Conservation (phyloP, 768 basidiomycete genomes). For the Jaapia argillacea region DNA sequence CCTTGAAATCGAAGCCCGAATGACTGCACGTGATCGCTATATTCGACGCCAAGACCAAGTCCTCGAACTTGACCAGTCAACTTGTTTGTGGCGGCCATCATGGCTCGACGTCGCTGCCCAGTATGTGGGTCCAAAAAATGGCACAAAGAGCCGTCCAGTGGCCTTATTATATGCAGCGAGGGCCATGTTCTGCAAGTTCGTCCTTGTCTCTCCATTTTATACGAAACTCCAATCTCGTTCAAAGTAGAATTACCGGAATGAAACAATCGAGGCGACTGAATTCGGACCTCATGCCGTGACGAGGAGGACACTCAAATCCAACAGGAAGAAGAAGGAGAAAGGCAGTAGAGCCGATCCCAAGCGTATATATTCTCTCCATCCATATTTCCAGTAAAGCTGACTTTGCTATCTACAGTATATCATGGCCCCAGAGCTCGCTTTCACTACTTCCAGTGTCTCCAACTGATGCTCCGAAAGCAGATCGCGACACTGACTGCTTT, state of each 20-base stretch:
- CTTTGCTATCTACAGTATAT: constrained; percentile 48
- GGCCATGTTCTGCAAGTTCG: constrained; percentile 83
- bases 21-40: too few species aligned
- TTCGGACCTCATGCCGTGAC: constrained; percentile 50
- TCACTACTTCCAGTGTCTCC: constrained; percentile 78
- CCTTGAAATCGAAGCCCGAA: too few species aligned
- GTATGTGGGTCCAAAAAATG: constrained; percentile 80
- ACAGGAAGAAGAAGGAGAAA: constrained; percentile 38
- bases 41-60: too few species aligned
- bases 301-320: constrained; percentile 57
- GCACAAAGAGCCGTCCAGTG: constrained; percentile 78
- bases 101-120: too few species aligned
- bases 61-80: too few species aligned
- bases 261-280: constrained; percentile 62
- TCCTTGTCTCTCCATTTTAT: background rate
- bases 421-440: constrained; percentile 71
- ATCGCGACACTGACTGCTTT: constrained; percentile 42
- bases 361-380: constrained; percentile 29
- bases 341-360: constrained; percentile 48
- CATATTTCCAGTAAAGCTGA: background rate
- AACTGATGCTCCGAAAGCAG: constrained; percentile 74
- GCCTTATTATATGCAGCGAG: constrained; percentile 79
- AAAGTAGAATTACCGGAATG: constrained; percentile 69
- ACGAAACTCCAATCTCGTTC: background rate
- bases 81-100: too few species aligned